These are phyloP conservation scores for Penicillium herquei DNA, from an alignment of 495 filamentous ascomycete genomes.

Conservation along the genomic window DNA sequence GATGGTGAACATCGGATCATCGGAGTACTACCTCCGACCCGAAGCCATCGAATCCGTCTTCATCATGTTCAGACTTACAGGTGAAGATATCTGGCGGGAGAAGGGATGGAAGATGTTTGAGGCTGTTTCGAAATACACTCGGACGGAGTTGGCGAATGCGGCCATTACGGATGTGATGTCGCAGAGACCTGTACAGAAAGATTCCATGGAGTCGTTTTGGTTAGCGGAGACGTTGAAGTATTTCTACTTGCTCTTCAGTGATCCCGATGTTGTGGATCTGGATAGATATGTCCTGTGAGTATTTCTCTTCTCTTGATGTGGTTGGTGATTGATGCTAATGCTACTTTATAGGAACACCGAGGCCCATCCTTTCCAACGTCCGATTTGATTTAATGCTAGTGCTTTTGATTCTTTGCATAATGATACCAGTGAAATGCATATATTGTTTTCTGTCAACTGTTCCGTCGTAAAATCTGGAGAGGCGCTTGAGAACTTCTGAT, in stretches of 20 bases:
- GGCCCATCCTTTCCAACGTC: slow-evolving; percentile 53
- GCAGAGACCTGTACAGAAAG: slow-evolving; percentile 33
- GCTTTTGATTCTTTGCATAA: slow-evolving; percentile 16
- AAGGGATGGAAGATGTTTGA: slow-evolving; percentile 92
- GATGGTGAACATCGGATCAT: slow-evolving; percentile 55
- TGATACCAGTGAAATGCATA: slow-evolving; percentile 32
- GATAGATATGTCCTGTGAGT: slow-evolving; percentile 81
- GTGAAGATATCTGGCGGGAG: slow-evolving; percentile 74
- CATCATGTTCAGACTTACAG: slow-evolving; percentile 92
- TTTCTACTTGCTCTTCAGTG: slow-evolving; percentile 87
- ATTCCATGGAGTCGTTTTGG: slow-evolving; percentile 89
- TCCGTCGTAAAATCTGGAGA: background rate
- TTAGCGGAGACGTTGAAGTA: slow-evolving; percentile 98
- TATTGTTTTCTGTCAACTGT: slow-evolving; percentile 5
- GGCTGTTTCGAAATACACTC: slow-evolving; percentile 65
- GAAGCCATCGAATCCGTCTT: slow-evolving; percentile 95
- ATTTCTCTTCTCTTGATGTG: background rate
- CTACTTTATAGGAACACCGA: slow-evolving; percentile 47
- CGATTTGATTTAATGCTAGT: slow-evolving; percentile 21
- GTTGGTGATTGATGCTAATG: background rate
- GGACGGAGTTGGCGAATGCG: slow-evolving; percentile 64
- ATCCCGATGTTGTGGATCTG: slow-evolving; percentile 68
- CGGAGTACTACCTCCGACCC: slow-evolving; percentile 79
- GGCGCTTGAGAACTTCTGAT: too few species aligned
- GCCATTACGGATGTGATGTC: slow-evolving; percentile 74